phyloP scores from a whole-genome alignment of 306 rosid genomes.

The Albizia julibrissin region DNA sequence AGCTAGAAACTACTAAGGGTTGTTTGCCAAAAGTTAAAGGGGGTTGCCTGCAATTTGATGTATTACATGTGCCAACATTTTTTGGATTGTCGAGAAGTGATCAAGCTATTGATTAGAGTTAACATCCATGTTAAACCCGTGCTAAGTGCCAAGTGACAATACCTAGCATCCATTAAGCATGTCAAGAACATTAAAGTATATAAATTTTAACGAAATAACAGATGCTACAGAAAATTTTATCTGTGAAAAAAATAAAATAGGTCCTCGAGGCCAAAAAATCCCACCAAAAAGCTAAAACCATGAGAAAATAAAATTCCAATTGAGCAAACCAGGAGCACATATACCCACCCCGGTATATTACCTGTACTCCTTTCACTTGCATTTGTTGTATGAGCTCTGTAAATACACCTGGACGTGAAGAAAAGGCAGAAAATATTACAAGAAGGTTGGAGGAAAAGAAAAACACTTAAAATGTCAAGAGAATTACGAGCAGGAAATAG shows the following conservation, averaged over 20 bases:
- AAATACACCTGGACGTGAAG: background rate
- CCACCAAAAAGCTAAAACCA: background rate
- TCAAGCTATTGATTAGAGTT: background rate
- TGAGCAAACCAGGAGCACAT: background rate
- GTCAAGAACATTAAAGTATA: background rate
- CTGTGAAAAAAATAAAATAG: background rate
- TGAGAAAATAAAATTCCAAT: background rate
- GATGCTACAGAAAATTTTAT: background rate
- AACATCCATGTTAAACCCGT: background rate
- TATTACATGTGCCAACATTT: background rate
- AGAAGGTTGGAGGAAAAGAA: background rate
- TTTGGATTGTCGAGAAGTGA: background rate
- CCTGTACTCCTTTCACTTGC: constrained; percentile 5
- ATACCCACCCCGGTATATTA: background rate
- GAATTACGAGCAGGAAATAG: background rate
- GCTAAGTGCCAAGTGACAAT: background rate
- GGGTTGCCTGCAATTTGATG: too few species aligned
- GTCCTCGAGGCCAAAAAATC: background rate
- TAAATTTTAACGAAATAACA: background rate
- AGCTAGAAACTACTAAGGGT: background rate
- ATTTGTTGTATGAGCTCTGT: background rate
- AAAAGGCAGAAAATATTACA: background rate
- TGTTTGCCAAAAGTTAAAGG: background rate
- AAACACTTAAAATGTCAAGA: background rate
- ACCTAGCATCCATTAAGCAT: background rate